Percentiles rank a stretch among this genome's conserved stretches.
Evolutionary conservation across 2,329 filamentous ascomycete genomes (phyloP).

Genomic region (Diaporthe australafricana): DNA sequence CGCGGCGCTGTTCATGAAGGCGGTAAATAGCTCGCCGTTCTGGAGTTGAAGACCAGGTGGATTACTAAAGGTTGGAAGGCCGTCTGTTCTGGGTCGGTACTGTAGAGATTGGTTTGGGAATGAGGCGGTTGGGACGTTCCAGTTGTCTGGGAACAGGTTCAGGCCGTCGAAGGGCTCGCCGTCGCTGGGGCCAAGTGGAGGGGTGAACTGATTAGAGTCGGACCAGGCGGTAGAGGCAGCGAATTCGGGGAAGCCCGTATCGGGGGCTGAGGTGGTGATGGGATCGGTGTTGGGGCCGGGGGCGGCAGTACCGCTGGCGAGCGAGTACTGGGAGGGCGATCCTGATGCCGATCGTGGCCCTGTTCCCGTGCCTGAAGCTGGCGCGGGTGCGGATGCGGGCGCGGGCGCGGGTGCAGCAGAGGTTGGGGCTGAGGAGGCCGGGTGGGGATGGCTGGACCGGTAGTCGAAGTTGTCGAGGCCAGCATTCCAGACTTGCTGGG

Average conservation of each 20-base stretch:
- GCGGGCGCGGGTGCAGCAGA: conserved; percentile 31
- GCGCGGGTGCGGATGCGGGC: conserved; percentile 29
- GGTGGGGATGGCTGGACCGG: conserved; percentile 33
- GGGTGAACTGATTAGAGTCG: conserved; percentile 35
- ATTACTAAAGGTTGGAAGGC: conserved; percentile 15
- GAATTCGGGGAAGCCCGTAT: conserved; percentile 32
- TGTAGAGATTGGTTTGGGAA: conserved; percentile 35
- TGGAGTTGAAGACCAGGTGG: conserved; percentile 2
- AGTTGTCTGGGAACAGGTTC: conserved; percentile 35
- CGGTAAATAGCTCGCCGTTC: conserved; percentile 27
- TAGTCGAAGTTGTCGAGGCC: conserved; percentile 37
- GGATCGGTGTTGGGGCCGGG: conserved; percentile 22
- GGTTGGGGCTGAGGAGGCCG: conserved; percentile 33
- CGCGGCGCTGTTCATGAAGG: conserved; percentile 41
- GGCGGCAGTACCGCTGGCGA: conserved; percentile 25
- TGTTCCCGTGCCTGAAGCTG: conserved; percentile 27
- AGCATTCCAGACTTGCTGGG: conserved; percentile 35
- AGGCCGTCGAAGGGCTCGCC: conserved; percentile 31
- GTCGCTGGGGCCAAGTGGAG: conserved; percentile 35
- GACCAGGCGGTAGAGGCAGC: conserved; percentile 30
- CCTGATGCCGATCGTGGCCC: conserved; percentile 23
- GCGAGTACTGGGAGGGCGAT: conserved; percentile 29
- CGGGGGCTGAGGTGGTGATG: conserved; percentile 32
- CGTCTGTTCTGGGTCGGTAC: conserved; percentile 31
- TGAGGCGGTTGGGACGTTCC: conserved; percentile 34